Percentiles rank a stretch among this genome's conserved stretches.
These are phyloP conservation scores for Trichoderma simmonsii DNA, from an alignment of 2,329 filamentous ascomycete species.

Conservation along the genomic window DNA sequence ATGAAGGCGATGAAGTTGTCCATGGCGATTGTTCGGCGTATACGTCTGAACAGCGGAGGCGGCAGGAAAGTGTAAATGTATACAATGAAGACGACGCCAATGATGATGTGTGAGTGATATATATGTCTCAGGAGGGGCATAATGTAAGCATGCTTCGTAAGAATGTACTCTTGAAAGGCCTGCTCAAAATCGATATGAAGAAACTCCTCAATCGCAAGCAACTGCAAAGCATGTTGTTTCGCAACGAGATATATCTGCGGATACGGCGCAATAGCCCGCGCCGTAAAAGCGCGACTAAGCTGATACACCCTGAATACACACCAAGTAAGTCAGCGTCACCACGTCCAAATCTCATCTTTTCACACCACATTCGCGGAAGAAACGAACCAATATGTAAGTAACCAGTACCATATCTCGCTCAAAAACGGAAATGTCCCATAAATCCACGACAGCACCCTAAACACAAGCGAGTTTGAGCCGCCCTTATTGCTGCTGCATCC, in stretches of 20 bases:
- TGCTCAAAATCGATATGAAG: constrained; percentile 6
- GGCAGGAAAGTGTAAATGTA: background rate
- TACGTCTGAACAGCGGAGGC: background rate
- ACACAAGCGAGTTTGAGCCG: background rate
- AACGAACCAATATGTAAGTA: constrained; percentile 8
- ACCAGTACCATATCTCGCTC: constrained; percentile 10
- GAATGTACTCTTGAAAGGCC: background rate
- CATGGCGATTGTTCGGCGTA: constrained; percentile 3
- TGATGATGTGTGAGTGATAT: constrained; percentile 4
- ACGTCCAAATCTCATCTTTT: too few species aligned
- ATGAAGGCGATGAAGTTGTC: constrained; percentile 1
- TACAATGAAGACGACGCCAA: constrained; percentile 4
- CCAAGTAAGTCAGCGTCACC: too few species aligned
- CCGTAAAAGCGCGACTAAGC: background rate
- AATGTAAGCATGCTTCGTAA: background rate
- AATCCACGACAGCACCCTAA: constrained; percentile 2
- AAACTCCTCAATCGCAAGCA: background rate
- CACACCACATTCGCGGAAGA: too few species aligned
- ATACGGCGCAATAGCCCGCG: background rate
- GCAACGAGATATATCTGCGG: constrained; percentile 3
- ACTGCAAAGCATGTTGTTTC: background rate
- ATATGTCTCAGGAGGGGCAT: background rate
- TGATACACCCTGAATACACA: constrained; percentile 14
- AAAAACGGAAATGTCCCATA: constrained; percentile 7
- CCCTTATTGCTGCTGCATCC: background rate